A percentile compares a stretch with the other conserved stretches of the same genome.
Evolutionary conservation across 73 alveolate species (phyloP).

Genomic region (Paramecium sonneborni): DNA sequence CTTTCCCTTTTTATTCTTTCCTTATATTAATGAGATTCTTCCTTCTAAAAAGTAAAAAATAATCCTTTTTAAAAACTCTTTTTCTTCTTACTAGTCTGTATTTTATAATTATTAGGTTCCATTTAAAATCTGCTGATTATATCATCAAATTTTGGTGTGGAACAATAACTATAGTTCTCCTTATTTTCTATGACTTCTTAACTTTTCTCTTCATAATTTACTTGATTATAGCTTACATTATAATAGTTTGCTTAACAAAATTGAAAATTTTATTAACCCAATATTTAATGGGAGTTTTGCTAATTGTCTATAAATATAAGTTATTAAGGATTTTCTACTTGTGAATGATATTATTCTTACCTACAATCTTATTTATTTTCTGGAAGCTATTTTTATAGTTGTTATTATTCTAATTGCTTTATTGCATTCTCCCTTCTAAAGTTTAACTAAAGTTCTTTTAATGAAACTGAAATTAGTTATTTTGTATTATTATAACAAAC

Average conservation of each 20-base stretch:
- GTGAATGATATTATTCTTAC: neutral
- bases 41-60: neutral
- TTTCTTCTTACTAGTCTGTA: neutral
- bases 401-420: neutral
- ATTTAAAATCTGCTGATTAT: neutral
- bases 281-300: neutral
- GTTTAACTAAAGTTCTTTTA: neutral
- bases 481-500: neutral
- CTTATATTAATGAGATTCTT: neutral
- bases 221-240: neutral
- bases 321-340: neutral
- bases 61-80: neutral
- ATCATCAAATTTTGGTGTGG: slow-evolving; percentile 6
- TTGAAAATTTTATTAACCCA: neutral
- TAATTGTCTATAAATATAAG: neutral
- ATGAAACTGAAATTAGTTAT: neutral
- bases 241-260: neutral
- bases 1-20: neutral
- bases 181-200: neutral
- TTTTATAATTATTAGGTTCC: neutral
- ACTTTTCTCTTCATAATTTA: neutral
- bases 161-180: neutral
- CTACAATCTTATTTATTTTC: neutral
- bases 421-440: neutral
- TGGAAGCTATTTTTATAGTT: neutral